These are phyloP conservation scores for Lepidium didymum DNA, from an alignment of 345 rosid genomes.

Conservation along the genomic window DNA sequence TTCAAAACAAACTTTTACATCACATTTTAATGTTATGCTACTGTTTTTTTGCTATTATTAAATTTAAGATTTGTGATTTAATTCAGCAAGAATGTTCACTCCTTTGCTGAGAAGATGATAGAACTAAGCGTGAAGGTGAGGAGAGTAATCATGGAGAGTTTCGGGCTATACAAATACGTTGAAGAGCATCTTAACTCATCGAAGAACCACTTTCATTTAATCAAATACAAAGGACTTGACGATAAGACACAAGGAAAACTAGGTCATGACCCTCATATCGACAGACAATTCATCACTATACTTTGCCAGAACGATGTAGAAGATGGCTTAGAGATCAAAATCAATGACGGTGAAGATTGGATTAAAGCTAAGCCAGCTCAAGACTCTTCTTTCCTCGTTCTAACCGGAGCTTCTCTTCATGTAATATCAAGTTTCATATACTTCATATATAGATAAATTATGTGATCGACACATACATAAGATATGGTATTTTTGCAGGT, in stretches of 20 bases:
- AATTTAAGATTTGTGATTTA: neutral
- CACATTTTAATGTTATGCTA: too few species aligned
- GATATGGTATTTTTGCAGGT: constrained; percentile 2
- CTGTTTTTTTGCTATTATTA: neutral
- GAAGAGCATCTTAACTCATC: constrained; percentile 32
- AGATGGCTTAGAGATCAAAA: constrained; percentile 40
- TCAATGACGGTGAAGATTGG: constrained; percentile 35
- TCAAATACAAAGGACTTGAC: constrained; percentile 29
- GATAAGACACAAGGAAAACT: neutral
- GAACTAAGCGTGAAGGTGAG: constrained; percentile 38
- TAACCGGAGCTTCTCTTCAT: constrained; percentile 45
- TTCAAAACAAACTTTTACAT: neutral
- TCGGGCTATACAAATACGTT: constrained; percentile 31
- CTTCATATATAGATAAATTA: neutral
- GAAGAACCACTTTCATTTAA: constrained; percentile 30
- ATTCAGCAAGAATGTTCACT: constrained; percentile 21
- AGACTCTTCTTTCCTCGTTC: constrained; percentile 35
- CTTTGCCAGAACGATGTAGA: constrained; percentile 45
- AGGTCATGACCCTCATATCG: constrained; percentile 39
- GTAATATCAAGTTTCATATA: constrained; percentile 19
- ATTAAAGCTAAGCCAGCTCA: constrained; percentile 38
- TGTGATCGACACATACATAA: neutral
- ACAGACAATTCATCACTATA: constrained; percentile 38
- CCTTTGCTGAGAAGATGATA: constrained; percentile 8
- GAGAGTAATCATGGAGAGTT: constrained; percentile 51